Percentiles rank a stretch among this genome's conserved stretches.
Evolutionary conservation across 805 yeast species (phyloP).

Genomic region (Kuraishia hungarica): DNA sequence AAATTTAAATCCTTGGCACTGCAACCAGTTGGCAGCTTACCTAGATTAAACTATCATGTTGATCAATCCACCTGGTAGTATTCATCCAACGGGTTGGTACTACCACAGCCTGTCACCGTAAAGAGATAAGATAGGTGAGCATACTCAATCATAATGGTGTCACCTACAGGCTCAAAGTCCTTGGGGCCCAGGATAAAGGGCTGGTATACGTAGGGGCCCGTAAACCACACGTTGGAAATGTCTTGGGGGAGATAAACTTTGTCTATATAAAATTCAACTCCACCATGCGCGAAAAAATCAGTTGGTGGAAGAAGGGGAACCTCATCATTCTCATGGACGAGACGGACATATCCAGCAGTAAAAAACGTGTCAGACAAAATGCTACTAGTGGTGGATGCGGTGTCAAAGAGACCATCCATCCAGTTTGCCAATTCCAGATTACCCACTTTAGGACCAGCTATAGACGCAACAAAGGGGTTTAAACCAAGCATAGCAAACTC

Average conservation of each 20-base stretch:
- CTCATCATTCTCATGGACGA: slow-evolving; percentile 47
- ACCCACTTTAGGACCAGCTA: slow-evolving; percentile 61
- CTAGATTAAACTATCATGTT: no score
- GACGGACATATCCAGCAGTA: slow-evolving; percentile 38
- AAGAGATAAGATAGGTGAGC: neutral
- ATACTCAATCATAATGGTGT: neutral
- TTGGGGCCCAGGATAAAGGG: neutral
- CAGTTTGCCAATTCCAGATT: slow-evolving; percentile 39
- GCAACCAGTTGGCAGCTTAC: no score
- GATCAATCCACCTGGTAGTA: neutral
- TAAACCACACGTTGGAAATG: neutral
- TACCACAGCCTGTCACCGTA: neutral
- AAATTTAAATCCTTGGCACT: no score
- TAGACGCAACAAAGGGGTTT: slow-evolving; percentile 46
- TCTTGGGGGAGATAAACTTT: slow-evolving; percentile 29
- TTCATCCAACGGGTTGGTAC: neutral
- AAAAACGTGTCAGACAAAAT: slow-evolving; percentile 17
- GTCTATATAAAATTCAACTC: slow-evolving; percentile 39
- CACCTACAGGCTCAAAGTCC: neutral
- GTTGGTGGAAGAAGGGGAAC: slow-evolving; percentile 56
- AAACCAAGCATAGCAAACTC: slow-evolving; percentile 49
- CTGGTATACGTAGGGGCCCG: neutral
- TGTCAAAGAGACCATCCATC: slow-evolving; percentile 41
- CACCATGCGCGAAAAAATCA: slow-evolving; percentile 32
- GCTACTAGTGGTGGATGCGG: slow-evolving; percentile 21